Evolutionary conservation across 257 asterid genomes (phyloP), one percentile per base, ranked within the genome.

Genomic region (Ilex asprella): DNA sequence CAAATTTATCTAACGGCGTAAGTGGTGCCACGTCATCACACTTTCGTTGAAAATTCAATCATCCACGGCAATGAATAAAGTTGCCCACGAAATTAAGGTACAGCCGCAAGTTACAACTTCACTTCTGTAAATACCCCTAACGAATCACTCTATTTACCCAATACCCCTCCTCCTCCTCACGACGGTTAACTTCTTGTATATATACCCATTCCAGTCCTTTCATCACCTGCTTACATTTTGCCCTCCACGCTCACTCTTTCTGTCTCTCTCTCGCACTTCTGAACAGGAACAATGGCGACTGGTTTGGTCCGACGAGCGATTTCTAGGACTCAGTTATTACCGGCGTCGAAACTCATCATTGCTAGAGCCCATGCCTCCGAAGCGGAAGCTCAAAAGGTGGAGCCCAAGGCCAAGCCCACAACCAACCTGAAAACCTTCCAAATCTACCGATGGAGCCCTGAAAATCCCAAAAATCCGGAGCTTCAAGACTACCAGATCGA

Each of bases 371-470:
- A 82, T 60, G 80, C 94, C 13, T 71, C 96, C 56, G 96, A 80
- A 68, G 80, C 85, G 29, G 62, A 81, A 63, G 84, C 89, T 7
- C 92, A 79, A 10, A 62, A 62, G 66, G 65, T 39, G 62, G 89
- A 89, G 44, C 71, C 75, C 30, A 60, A 70, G 67, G 72, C 82
- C 52, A 74, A 59, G 16, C 30, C 72, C 44, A 35, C 31, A 59
- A 50, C 70, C 30, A 57, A 70, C 44, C 76, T 87, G 31, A 84
- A 91, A 68, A 84, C 91, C 59, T 88, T 91, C 80, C 98, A 91
- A 86, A 88, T 91, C 80, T 91, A 91, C 84, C 83, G 98, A 60
- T 91, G 98, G 98, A 91, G 61, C 65, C 98, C 98, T 15, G 94
- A 83, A 59, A 75, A 87, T 15, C 80, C 90, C 27, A 65, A 75